Evolutionary conservation across 148 eudicot genomes (phyloP), one percentile per base, ranked within the genome.

Genomic region (Dianthus caryophyllus): DNA sequence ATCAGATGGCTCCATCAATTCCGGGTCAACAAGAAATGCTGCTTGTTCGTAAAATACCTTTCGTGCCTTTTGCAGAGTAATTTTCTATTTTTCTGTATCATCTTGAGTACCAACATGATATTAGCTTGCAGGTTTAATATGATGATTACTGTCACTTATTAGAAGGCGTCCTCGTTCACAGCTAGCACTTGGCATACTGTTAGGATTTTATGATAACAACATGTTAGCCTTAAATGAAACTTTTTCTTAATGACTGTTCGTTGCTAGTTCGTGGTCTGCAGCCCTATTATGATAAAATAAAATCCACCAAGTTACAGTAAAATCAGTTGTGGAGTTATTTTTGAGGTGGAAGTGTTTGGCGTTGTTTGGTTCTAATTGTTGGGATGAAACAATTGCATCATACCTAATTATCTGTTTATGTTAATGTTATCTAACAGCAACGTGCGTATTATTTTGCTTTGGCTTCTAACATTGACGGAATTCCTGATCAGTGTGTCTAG

Each of bases 1-100:
- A 64, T 24, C 69, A 70, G 59, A 75, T 75, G 78, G 66, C 73
- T 24, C 78, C 78, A 57, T 70, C 78, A 2, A 75, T 75, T 31
- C 69, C 78, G 25, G 70, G 65, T n/a, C 54, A 57, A 26, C 57
- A 55, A 57, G 65, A 75, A 24, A 49, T 61, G 36, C 70, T 75
- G 50, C 78, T 75, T 64, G 60, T 75, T 43, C 73, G 74, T 24
- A 48, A 17, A 47, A 47, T 75, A 31, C 65, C 61, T 38, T 64
- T 29, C 65, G 1, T 61, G 41, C 74, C 53, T 38, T 16, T 55
- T 22, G 26, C 49, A 27, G 47, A 30, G 73, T 69, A 75, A 69
- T 63, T 59, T 51, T 66, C 61, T 67, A 39, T 52, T 63, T 59
- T 51, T 66, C 61, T 67, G 51, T 52, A n/a, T 48, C 16, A 21